Conservation (phyloP, 2,329 filamentous ascomycete species). For the Dothidotthia symphoricarpi region DNA sequence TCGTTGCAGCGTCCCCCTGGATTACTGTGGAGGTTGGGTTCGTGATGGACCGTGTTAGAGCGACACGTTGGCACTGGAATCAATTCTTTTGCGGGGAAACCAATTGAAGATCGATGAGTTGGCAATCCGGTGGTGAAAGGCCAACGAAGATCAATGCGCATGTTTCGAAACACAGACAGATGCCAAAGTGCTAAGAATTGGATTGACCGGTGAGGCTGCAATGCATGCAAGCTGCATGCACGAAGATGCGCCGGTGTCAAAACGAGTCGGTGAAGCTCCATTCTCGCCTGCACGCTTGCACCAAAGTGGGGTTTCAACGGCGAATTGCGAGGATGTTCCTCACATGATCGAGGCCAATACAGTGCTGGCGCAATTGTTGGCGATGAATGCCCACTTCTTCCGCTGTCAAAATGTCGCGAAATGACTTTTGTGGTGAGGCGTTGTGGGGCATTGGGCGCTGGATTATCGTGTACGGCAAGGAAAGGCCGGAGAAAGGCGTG, state of each 20-base stretch:
- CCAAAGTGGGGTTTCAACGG: slow-evolving; percentile 4
- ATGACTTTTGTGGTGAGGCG: background rate
- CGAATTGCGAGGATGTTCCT: slow-evolving; percentile 5
- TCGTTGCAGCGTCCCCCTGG: slow-evolving; percentile 2
- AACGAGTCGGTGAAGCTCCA: slow-evolving; percentile 26
- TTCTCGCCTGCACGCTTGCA: slow-evolving; percentile 10
- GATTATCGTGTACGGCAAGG: background rate
- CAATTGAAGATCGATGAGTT: too few relatives aligned
- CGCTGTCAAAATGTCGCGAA: slow-evolving; percentile 4
- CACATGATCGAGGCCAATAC: background rate
- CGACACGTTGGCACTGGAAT: background rate
- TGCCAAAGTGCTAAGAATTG: background rate
- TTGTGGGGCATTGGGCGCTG: background rate
- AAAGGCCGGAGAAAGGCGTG: too few relatives aligned
- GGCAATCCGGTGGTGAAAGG: slow-evolving; percentile 1
- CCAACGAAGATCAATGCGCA: background rate
- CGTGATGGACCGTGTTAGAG: background rate
- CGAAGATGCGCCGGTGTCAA: slow-evolving; percentile 18
- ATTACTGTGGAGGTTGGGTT: background rate
- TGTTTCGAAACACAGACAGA: slow-evolving; percentile 1
- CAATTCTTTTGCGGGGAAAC: background rate
- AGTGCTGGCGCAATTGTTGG: slow-evolving; percentile 1
- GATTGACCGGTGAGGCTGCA: slow-evolving; percentile 30
- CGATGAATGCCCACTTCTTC: slow-evolving; percentile 5
- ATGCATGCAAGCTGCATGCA: slow-evolving; percentile 19